Conservation (phyloP, 2,329 filamentous ascomycete species). For the Emergomyces pasteurianus region DNA sequence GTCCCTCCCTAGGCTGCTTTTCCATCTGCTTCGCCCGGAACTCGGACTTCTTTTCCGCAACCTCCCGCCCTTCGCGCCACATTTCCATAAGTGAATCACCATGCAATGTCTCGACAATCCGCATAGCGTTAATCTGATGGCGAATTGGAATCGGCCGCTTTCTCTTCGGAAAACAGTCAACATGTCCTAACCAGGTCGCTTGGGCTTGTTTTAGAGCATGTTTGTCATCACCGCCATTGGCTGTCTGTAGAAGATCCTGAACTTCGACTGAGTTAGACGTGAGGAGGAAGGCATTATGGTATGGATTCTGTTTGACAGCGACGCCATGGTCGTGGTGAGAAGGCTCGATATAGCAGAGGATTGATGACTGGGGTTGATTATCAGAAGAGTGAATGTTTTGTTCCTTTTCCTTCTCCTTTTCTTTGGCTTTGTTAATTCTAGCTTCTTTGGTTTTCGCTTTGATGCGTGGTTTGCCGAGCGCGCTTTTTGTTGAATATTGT, state of each 20-base stretch:
- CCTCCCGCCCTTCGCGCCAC: slow-evolving; percentile 14
- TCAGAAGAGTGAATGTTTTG: background rate
- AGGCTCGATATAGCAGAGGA: slow-evolving; percentile 16
- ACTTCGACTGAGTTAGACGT: slow-evolving; percentile 15
- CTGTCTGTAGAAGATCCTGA: slow-evolving; percentile 19
- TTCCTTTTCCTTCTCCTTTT: background rate
- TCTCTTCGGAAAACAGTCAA: slow-evolving; percentile 20
- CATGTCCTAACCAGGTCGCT: slow-evolving; percentile 19
- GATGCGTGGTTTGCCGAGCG: background rate
- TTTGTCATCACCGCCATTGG: background rate
- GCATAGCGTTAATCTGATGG: slow-evolving; percentile 12
- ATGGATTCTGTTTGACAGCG: slow-evolving; percentile 22
- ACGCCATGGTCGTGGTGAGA: slow-evolving; percentile 21
- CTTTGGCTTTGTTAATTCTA: background rate
- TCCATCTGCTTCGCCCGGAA: background rate
- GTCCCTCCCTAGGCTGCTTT: background rate
- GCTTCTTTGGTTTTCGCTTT: slow-evolving; percentile 2
- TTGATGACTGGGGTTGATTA: background rate
- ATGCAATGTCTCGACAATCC: slow-evolving; percentile 16
- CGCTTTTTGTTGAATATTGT: background rate
- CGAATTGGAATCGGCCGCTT: slow-evolving; percentile 14
- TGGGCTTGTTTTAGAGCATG: background rate
- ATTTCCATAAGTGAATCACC: slow-evolving; percentile 17
- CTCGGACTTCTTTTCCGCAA: background rate
- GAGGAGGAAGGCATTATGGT: slow-evolving; percentile 17